phyloP scores from a whole-genome alignment of 176 grass and related monocot genomes.

The Thinopyrum elongatum region DNA sequence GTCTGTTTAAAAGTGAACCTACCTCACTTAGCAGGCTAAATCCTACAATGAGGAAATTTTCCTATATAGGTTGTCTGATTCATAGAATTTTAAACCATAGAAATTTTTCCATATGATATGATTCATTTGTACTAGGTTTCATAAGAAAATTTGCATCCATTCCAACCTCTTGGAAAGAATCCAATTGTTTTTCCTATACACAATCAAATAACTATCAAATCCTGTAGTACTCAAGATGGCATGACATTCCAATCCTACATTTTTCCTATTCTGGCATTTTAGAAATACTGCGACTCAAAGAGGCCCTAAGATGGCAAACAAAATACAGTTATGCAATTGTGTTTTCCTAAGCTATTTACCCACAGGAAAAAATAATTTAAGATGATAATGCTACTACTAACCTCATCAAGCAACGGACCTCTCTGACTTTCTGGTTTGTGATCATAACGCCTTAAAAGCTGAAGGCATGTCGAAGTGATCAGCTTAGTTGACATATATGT shows the following conservation, averaged over 20 bases:
- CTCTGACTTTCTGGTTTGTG: constrained; percentile 73
- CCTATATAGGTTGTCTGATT: no score
- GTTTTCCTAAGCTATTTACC: background rate
- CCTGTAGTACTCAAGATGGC: no score
- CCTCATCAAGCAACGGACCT: constrained; percentile 87
- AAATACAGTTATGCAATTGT: background rate
- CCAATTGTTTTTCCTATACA: no score
- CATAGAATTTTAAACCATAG: no score
- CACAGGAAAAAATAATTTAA: background rate
- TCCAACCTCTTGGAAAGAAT: no score
- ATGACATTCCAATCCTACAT: no score
- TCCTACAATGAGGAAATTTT: background rate
- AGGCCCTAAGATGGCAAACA: background rate
- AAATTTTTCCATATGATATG: no score
- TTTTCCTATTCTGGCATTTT: no score
- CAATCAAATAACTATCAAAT: no score
- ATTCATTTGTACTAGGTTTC: no score
- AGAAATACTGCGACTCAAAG: no score
- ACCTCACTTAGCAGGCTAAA: background rate
- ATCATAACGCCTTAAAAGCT: constrained; percentile 79
- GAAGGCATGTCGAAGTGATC: constrained; percentile 76
- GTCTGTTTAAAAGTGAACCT: background rate
- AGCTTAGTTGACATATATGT: constrained; percentile 92
- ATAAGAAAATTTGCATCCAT: no score
- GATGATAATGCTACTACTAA: constrained; percentile 32